Evolutionary conservation across 2,329 filamentous ascomycete species (phyloP).

Genomic region (Claviceps spartinae): DNA sequence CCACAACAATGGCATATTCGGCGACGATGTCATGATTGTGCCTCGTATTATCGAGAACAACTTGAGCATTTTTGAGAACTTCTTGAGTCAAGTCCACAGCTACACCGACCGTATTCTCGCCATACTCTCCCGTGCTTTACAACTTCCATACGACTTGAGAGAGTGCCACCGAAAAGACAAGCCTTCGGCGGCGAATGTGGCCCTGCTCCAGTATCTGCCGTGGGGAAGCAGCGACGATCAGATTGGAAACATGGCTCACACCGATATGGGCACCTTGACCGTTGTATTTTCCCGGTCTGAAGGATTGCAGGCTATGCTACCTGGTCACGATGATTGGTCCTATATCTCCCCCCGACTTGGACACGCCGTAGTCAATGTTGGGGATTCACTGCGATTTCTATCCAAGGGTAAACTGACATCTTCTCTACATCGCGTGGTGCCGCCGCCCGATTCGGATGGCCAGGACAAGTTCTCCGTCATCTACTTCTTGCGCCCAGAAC

Average conservation of each 20-base stretch:
- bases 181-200: conserved; percentile 8
- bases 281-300: conserved; percentile 11
- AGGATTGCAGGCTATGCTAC: conserved; percentile 10
- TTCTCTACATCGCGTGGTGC: conserved; percentile 10
- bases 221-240: conserved; percentile 7
- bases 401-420: conserved; percentile 7
- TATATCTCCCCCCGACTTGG: conserved; percentile 9
- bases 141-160: conserved; percentile 1
- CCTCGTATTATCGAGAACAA: conserved; percentile 3
- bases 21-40: conserved; percentile 2
- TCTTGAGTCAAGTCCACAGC: neutral
- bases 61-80: conserved; percentile 3
- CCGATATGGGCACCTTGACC: conserved; percentile 11
- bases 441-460: conserved; percentile 7
- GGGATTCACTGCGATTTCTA: conserved; percentile 9
- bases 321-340: conserved; percentile 8
- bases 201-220: conserved; percentile 9
- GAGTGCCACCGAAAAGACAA: conserved; percentile 7
- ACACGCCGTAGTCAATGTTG: conserved; percentile 6
- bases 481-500: conserved; percentile 11
- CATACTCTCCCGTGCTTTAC: conserved; percentile 1
- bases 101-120: conserved; percentile 4
- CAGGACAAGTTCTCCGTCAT: conserved; percentile 11
- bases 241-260: conserved; percentile 10
- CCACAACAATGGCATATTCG: conserved; percentile 6